Evolutionary conservation across 179 eudicot species (phyloP).

Genomic region (Silene coronaria): DNA sequence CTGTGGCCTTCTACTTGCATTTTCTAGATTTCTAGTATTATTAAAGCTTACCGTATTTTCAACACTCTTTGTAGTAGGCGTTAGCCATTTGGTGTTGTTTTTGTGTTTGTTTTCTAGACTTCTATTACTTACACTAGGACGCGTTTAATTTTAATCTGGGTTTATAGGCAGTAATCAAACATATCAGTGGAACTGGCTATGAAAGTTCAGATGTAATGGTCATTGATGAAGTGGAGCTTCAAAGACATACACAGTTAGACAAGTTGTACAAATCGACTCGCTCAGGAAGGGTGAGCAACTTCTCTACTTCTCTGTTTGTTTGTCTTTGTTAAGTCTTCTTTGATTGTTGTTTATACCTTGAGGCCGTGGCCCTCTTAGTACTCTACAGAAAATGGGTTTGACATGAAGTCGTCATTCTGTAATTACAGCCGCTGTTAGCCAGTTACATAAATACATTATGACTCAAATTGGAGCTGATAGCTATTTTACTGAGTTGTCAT

Average conservation of each 20-base stretch:
- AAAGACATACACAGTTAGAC: constrained; percentile 76
- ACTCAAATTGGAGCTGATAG: background rate
- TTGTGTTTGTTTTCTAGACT: background rate
- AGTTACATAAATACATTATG: background rate
- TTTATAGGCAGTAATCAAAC: constrained; percentile 89
- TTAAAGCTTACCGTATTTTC: background rate
- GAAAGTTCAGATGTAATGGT: constrained; percentile 77
- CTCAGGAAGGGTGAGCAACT: constrained; percentile 58
- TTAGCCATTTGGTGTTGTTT: background rate
- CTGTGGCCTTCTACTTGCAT: background rate
- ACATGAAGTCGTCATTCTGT: background rate
- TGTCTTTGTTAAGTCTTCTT: constrained; percentile 3
- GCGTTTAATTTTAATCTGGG: constrained; percentile 1
- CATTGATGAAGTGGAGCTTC: constrained; percentile 86
- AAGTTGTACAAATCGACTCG: constrained; percentile 85
- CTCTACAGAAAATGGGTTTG: background rate
- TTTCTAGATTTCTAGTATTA: background rate
- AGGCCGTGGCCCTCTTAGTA: background rate
- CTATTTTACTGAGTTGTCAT: background rate
- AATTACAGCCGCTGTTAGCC: background rate
- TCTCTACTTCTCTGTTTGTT: background rate
- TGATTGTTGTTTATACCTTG: background rate
- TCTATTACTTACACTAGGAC: background rate
- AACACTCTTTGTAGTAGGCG: background rate
- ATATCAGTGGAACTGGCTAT: constrained; percentile 72